Evolutionary conservation across 352 stramenopile genomes (phyloP), one percentile per base, ranked within the genome.

Genomic region (Globisporangium radiosum): DNA sequence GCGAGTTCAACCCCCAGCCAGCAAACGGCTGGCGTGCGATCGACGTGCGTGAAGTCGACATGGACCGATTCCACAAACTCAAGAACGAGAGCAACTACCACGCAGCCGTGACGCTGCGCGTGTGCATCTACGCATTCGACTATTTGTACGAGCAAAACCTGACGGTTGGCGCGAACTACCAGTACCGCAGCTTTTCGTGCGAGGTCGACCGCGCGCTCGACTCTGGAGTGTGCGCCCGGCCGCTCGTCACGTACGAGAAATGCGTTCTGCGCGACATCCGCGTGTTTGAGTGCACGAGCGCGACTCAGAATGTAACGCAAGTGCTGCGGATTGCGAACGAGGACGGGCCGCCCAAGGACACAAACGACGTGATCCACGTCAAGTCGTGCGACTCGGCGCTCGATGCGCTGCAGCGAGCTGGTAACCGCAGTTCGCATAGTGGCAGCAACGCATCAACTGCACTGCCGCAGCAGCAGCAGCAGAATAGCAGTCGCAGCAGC

Each of bases 61-160:
- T 58, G 8, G n/a, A 43, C 9, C 51, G 58, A 3, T 37, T 64
- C 17, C 48, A 54, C 10, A n/a, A 52, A 14, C 59, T 64, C 37
- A 52, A 40, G 52, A 64, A 37, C 10, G 59, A 64, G 45, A 56
- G 40, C 52, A 50, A 51, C 25, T 96, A 98, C 67, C 85, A 89
- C 52, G 95, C 97, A 70, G 90, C 96, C 69, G 97, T 98, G 59
- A 97, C 97, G 64, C 74, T 88, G 48, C 85, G 78, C 39, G 87
- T 98, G 15, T 69, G 78, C 6, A 80, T 88, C 17, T 64, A 96
- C 47, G 74, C 56, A 50, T 97, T 98, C 71, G 94, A 84, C 57
- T 88, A 89, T 1, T 69, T 97, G 54, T 77, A 97, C 72, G 62
- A 71, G 37, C 95, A 81, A 62, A 85, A 97, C 64, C 54, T 59